Conservation (phyloP, 2,329 filamentous ascomycete genomes). For the Alternaria longipes region DNA sequence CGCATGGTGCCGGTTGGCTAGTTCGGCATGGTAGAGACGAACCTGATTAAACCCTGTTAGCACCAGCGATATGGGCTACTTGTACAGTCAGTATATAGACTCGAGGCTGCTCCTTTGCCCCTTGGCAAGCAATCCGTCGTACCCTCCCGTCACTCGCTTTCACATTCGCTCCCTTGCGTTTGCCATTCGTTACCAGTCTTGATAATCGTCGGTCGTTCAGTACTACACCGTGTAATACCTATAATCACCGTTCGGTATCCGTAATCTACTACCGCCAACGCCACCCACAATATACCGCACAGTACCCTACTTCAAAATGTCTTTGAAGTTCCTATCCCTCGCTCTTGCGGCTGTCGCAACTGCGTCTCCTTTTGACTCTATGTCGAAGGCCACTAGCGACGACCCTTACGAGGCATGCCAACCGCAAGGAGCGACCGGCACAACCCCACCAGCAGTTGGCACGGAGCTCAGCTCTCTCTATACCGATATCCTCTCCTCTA, state of each 20-base stretch:
- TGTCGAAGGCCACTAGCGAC: conserved; percentile 35
- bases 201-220: conserved; percentile 14
- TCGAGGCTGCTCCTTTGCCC: conserved; percentile 4
- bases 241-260: background rate
- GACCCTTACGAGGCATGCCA: conserved; percentile 48
- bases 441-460: conserved; percentile 44
- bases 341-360: conserved; percentile 34
- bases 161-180: conserved; percentile 13
- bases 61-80: conserved; percentile 1
- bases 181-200: conserved; percentile 8
- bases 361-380: conserved; percentile 33
- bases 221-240: conserved; percentile 13
- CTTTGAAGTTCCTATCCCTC: conserved; percentile 35
- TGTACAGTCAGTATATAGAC: conserved; percentile 13
- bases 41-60: conserved; percentile 14
- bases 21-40: background rate
- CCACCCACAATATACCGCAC: background rate
- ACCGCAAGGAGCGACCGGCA: conserved; percentile 46
- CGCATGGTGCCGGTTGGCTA: conserved; percentile 15
- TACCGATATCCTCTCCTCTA: conserved; percentile 45
- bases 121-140: background rate
- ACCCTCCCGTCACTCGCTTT: conserved; percentile 11
- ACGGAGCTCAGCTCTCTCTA: conserved; percentile 49
- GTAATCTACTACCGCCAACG: background rate
- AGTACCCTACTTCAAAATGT: conserved; percentile 26